phyloP scores from a whole-genome alignment of 2,329 filamentous ascomycete species.

The Aureobasidium sp. region DNA sequence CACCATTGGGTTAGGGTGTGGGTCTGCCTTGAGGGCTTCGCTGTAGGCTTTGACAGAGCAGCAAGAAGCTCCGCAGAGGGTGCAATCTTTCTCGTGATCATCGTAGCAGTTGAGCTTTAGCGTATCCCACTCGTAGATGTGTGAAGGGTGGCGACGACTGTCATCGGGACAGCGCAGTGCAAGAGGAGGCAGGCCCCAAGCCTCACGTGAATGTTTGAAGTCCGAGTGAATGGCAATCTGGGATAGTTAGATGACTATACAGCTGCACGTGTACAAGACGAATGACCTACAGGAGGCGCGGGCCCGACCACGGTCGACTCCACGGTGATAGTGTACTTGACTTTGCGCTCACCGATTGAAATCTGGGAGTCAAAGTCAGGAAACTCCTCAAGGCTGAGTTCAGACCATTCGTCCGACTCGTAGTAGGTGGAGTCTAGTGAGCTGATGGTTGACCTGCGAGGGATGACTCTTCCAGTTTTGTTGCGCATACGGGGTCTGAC shows the following conservation, averaged over 20 bases:
- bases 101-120: constrained; percentile 20
- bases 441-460: no score
- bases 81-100: constrained; percentile 17
- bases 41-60: constrained; percentile 15
- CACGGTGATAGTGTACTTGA: no score
- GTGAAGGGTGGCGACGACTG: constrained; percentile 18
- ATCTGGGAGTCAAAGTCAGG: no score
- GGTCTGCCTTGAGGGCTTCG: constrained; percentile 13
- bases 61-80: constrained; percentile 19
- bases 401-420: no score
- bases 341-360: no score
- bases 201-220: neutral
- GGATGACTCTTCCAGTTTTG: no score
- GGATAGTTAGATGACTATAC: neutral
- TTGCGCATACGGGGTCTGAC: neutral
- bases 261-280: neutral
- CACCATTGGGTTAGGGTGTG: constrained; percentile 10
- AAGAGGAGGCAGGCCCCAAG: constrained; percentile 15
- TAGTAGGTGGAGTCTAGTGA: no score
- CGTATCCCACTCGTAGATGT: constrained; percentile 19
- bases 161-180: constrained; percentile 8
- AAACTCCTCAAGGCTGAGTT: no score
- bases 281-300: neutral
- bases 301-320: no score
- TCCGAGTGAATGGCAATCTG: neutral